Conservation (phyloP, 208 protist genomes). For the Trypanosoma platydactyli region DNA sequence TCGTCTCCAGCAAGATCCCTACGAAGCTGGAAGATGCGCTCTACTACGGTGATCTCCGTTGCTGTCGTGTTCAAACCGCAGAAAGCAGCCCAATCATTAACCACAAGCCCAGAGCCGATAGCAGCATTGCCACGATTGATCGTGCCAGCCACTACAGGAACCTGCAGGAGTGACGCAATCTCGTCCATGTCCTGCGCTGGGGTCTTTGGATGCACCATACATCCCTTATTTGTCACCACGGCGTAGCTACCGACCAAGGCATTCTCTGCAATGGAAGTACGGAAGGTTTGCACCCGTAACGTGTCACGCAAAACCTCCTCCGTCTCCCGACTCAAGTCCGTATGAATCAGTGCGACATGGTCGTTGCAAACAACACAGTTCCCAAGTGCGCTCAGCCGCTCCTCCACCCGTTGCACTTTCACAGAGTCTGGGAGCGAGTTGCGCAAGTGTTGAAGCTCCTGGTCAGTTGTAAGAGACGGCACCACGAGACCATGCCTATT, state of each 20-base stretch:
- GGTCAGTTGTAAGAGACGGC: conserved; percentile 98
- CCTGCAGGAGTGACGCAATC: conserved; percentile 97
- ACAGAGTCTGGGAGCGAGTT: conserved; percentile 98
- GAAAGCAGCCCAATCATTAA: conserved; percentile 99
- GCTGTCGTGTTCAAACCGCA: conserved; percentile 98
- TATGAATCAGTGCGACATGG: conserved; percentile 99
- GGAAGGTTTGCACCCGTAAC: conserved; percentile 98
- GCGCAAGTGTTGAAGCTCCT: conserved; percentile 99
- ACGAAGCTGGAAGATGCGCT: conserved; percentile 98
- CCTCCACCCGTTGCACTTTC: conserved; percentile 97
- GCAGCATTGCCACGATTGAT: conserved; percentile 98
- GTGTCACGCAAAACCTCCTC: conserved; percentile 99
- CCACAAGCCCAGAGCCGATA: conserved; percentile 94
- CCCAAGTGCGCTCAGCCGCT: conserved; percentile 98
- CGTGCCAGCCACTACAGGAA: conserved; percentile 99
- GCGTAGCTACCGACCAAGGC: conserved; percentile 99
- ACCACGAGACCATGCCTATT: conserved; percentile 99
- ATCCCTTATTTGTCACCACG: conserved; percentile 98
- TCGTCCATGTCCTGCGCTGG: conserved; percentile 98
- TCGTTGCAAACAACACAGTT: conserved; percentile 99
- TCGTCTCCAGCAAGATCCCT: conserved; percentile 61
- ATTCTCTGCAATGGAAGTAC: conserved; percentile 97
- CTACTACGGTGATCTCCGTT: conserved; percentile 99
- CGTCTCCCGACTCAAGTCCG: conserved; percentile 99
- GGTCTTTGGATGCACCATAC: conserved; percentile 97